phyloP scores from a whole-genome alignment of 1,284 basidiomycete species.

The Microbotryum silenes-acaulis region DNA sequence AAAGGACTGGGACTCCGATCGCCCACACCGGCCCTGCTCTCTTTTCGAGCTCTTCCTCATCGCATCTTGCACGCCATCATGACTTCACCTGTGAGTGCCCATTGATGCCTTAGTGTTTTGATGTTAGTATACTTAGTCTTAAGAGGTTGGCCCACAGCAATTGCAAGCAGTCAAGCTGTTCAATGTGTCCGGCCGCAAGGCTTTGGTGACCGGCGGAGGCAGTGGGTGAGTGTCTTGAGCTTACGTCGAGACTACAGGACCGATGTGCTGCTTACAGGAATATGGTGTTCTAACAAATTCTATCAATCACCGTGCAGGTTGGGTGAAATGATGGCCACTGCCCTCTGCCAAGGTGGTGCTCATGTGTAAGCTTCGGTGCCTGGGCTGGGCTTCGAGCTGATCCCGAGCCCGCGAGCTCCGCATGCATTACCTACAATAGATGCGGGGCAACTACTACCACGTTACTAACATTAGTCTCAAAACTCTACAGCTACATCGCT shows the following conservation, averaged over 20 bases:
- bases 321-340: constrained; percentile 70
- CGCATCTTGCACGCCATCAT: no score
- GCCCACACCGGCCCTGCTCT: no score
- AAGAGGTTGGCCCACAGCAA: not conserved
- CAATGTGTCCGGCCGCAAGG: not conserved
- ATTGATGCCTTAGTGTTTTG: no score
- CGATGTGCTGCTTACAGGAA: not conserved
- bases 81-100: no score
- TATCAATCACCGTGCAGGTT: constrained; percentile 48
- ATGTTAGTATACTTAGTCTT: no score
- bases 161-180: constrained; percentile 7
- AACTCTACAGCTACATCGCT: constrained; percentile 62
- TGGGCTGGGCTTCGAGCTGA: no score
- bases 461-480: no score
- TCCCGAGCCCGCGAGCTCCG: no score
- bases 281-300: not conserved
- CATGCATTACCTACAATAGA: no score
- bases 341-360: constrained; percentile 71
- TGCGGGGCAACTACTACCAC: no score
- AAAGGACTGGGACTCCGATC: no score
- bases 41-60: no score
- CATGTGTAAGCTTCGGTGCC: constrained; percentile 39
- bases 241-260: not conserved
- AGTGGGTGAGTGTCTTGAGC: not conserved
- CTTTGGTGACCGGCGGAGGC: not conserved